phyloP scores from a whole-genome alignment of 768 basidiomycete genomes.

The Austroboletus eburneus region DNA sequence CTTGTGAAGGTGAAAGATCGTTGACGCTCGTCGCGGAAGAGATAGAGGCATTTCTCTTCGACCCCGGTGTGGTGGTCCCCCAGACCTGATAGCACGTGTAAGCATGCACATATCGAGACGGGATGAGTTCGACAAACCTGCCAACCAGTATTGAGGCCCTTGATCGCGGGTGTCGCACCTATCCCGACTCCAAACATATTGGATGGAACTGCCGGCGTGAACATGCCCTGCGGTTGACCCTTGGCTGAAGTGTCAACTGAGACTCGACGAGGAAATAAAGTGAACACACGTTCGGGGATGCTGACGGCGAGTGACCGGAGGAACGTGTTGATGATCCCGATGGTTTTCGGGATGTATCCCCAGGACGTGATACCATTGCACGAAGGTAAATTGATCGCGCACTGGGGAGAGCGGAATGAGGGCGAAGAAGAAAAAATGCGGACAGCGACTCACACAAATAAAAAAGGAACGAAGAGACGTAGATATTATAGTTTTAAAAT shows the following conservation, averaged over 20 bases:
- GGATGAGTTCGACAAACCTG: conserved; percentile 43
- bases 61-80: conserved; percentile 45
- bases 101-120: conserved; percentile 5
- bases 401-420: conserved; percentile 20
- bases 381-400: conserved; percentile 28
- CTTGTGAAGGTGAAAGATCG: conserved; percentile 43
- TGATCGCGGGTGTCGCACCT: conserved; percentile 43
- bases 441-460: conserved; percentile 24
- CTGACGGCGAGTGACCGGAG: conserved; percentile 56
- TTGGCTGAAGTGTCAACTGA: conserved; percentile 15
- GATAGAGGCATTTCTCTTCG: conserved; percentile 57
- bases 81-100: conserved; percentile 46
- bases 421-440: conserved; percentile 6
- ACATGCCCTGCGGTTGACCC: conserved; percentile 44
- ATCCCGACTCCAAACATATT: conserved; percentile 55
- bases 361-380: conserved; percentile 33
- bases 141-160: conserved; percentile 60
- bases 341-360: conserved; percentile 56
- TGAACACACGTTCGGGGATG: conserved; percentile 54
- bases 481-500: conserved; percentile 32
- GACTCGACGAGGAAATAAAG: neutral
- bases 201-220: conserved; percentile 36
- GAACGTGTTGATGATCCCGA: conserved; percentile 69
- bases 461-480: conserved; percentile 22
- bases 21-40: conserved; percentile 54